phyloP scores from a whole-genome alignment of 2,329 filamentous ascomycete species.

The Colletotrichum liaoningense region DNA sequence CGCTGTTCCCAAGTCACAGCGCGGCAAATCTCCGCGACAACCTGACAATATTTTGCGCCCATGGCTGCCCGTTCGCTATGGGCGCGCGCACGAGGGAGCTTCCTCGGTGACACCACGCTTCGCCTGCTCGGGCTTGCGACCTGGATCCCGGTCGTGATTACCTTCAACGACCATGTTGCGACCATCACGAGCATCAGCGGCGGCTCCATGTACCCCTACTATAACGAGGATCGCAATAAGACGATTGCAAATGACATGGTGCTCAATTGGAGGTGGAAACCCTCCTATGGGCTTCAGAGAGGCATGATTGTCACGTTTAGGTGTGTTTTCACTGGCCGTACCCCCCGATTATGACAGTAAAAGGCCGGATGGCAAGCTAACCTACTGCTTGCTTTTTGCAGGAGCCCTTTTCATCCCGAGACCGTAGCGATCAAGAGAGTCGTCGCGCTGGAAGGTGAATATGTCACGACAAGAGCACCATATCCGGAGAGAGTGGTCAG shows the following conservation, averaged over 20 bases:
- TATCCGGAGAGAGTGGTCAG: slow-evolving; percentile 67
- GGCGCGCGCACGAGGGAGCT: slow-evolving; percentile 37
- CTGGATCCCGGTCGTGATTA: slow-evolving; percentile 72
- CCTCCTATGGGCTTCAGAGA: slow-evolving; percentile 68
- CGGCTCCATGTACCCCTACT: slow-evolving; percentile 80
- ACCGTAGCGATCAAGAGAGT: slow-evolving; percentile 83
- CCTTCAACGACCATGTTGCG: slow-evolving; percentile 71
- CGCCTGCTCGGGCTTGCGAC: slow-evolving; percentile 62
- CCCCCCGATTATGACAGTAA: no score
- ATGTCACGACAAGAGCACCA: slow-evolving; percentile 73
- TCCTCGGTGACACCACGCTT: slow-evolving; percentile 41
- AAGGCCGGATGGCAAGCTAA: neutral
- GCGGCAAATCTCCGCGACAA: neutral
- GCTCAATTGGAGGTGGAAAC: slow-evolving; percentile 68
- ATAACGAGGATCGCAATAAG: slow-evolving; percentile 75
- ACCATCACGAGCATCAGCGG: slow-evolving; percentile 69
- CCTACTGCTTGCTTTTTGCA: slow-evolving; percentile 45
- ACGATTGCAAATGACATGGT: slow-evolving; percentile 66
- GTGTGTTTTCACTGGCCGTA: slow-evolving; percentile 51
- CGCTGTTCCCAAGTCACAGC: neutral
- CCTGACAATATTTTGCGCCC: slow-evolving; percentile 1
- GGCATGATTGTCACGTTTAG: slow-evolving; percentile 82
- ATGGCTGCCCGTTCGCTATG: slow-evolving; percentile 34
- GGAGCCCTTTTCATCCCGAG: slow-evolving; percentile 78
- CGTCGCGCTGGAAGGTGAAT: slow-evolving; percentile 83